Evolutionary conservation across 495 filamentous ascomycete genomes (phyloP), one percentile per base, ranked within the genome.

Genomic region (Aspergillus cristatus): DNA sequence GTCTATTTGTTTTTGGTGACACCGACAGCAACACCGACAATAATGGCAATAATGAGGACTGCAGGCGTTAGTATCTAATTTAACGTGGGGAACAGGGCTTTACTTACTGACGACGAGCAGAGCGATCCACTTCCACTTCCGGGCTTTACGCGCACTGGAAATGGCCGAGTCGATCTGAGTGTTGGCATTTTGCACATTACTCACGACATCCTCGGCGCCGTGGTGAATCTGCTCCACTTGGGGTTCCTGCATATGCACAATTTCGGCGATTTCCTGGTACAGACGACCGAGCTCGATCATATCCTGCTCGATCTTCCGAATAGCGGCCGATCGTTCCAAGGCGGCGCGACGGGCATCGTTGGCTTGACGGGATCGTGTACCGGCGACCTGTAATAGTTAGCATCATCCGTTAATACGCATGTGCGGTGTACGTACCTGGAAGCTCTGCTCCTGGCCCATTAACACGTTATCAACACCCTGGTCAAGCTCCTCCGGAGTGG

Each of bases 61-160:
- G 45, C 26, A 20, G 45, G 20, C 4, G 20, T 24, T 24, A 35
- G 7, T 53, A 44, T 33, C 37, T 38, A 47, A 45, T 28, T 34
- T 13, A 8, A 11, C 15, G 35, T 13, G 30, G 14, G 26, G 40
- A 7, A 32, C 4, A 14, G 43, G 42, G 32, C 4, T 37, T 40
- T 32, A 85, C 82, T 65, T 77, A 89, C 84, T 67, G 45, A 73
- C 54, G 46, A 97, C 84, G 49, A 82, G 74, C 54, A 96, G 60
- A 62, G 88, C 94, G 53, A 85, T 90, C 91, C 91, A 98, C 84
- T 97, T 98, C 87, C 94, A 96, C 67, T 79, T 84, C 44, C 85
- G 75, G 25, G 82, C 79, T 35, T 74, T 73, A 49, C 78, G 65
- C n/a, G 93, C 89, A 43, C 82, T 93, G 22, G 66, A 65, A 33